Percentiles rank a stretch among this genome's conserved stretches.
Evolutionary conservation across 2,329 filamentous ascomycete genomes (phyloP).

Genomic region (Calycina herbarum): DNA sequence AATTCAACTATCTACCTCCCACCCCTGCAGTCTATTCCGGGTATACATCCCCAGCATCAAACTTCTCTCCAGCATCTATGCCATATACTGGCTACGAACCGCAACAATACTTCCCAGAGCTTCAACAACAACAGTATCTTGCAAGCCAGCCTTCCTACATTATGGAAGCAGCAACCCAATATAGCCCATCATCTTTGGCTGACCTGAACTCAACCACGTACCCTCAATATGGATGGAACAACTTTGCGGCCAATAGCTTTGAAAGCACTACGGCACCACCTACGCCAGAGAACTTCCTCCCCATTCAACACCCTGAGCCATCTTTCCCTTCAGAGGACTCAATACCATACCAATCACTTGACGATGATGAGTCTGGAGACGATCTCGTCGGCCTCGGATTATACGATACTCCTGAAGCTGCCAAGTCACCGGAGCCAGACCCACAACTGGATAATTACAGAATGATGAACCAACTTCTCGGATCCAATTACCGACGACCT

Average conservation of each 20-base stretch:
- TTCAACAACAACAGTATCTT: constrained; percentile 20
- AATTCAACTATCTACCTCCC: constrained; percentile 37
- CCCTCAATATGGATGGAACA: constrained; percentile 46
- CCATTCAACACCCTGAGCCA: constrained; percentile 50
- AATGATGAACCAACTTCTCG: constrained; percentile 55
- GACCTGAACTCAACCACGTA: constrained; percentile 33
- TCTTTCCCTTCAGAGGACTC: constrained; percentile 49
- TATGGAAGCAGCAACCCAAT: constrained; percentile 18
- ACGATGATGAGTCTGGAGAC: constrained; percentile 62
- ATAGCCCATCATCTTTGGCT: constrained; percentile 17
- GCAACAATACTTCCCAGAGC: constrained; percentile 25
- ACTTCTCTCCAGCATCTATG: constrained; percentile 55
- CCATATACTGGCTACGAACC: constrained; percentile 42
- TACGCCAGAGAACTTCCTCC: constrained; percentile 59
- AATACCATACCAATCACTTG: constrained; percentile 50
- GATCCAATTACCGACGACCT: constrained; percentile 46
- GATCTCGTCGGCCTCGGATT: constrained; percentile 81
- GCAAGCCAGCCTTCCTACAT: constrained; percentile 21
- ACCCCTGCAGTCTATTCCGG: constrained; percentile 57
- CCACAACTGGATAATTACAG: constrained; percentile 55
- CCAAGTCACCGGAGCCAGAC: constrained; percentile 42
- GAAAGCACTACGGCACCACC: constrained; percentile 53
- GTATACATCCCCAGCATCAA: constrained; percentile 56
- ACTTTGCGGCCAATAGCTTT: constrained; percentile 47
- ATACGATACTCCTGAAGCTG: constrained; percentile 69